A percentile compares a stretch with the other conserved stretches of the same genome.
Conservation (phyloP, 2,329 filamentous ascomycete genomes). For the Nigrospora oryzae region DNA sequence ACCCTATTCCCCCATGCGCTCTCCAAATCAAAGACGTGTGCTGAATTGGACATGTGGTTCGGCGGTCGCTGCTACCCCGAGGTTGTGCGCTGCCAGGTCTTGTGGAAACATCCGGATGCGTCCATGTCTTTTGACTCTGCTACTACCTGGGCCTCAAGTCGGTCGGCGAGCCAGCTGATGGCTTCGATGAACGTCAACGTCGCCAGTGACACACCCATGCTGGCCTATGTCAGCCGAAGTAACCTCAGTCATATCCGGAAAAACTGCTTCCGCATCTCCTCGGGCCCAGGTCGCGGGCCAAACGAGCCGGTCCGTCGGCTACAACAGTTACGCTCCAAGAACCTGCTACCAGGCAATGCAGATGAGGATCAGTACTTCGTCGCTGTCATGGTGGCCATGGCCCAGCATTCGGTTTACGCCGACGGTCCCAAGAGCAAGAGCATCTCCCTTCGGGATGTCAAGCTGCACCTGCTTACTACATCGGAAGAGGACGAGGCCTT, state of each 20-base stretch:
- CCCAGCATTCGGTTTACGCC: constrained; percentile 44
- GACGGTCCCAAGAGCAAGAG: constrained; percentile 8
- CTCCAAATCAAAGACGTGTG: constrained; percentile 18
- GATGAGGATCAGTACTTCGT: constrained; percentile 46
- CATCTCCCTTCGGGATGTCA: constrained; percentile 30
- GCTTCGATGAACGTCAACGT: constrained; percentile 11
- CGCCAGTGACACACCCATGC: constrained; percentile 21
- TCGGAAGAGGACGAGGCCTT: constrained; percentile 40
- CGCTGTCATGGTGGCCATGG: constrained; percentile 46
- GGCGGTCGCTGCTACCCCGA: constrained; percentile 34
- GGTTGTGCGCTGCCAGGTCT: constrained; percentile 36
- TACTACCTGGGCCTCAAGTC: constrained; percentile 23
- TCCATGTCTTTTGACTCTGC: constrained; percentile 24
- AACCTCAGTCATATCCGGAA: constrained; percentile 36
- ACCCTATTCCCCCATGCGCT: constrained; percentile 31
- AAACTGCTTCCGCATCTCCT: constrained; percentile 36
- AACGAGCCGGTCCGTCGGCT: constrained; percentile 41
- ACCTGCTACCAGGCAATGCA: constrained; percentile 34
- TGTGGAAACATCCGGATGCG: constrained; percentile 36
- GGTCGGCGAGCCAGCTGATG: constrained; percentile 16
- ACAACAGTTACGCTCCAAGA: constrained; percentile 36
- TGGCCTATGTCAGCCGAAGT: constrained; percentile 39
- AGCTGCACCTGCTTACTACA: constrained; percentile 38
- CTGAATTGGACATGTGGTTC: constrained; percentile 42
- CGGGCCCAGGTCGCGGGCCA: constrained; percentile 26